Conservation (phyloP, 495 filamentous ascomycete genomes). For the Neurospora sp. region DNA sequence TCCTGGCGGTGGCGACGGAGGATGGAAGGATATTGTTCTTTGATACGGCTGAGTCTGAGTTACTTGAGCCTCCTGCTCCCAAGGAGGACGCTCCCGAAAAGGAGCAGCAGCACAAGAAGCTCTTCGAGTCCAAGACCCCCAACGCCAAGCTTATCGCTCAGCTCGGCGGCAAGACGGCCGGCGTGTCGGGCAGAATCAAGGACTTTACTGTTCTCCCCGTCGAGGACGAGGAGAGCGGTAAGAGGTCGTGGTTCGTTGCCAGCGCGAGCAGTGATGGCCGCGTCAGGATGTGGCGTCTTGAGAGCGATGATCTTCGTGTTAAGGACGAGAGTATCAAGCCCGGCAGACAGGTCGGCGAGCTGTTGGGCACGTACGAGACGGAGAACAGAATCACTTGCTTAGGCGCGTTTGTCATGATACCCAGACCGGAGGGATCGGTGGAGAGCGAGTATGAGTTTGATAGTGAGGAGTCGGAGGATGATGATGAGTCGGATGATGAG, state of each 20-base stretch:
- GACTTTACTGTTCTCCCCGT: conserved; percentile 63
- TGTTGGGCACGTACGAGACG: conserved; percentile 75
- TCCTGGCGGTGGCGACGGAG: conserved; percentile 80
- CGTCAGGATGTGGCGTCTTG: conserved; percentile 63
- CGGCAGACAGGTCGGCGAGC: conserved; percentile 51
- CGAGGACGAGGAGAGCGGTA: conserved; percentile 22
- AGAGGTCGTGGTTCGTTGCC: conserved; percentile 46
- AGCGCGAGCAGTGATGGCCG: conserved; percentile 76
- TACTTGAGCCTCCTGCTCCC: not conserved
- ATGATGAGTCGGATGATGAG: conserved; percentile 35
- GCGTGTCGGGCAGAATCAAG: conserved; percentile 66
- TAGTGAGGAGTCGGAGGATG: conserved; percentile 30
- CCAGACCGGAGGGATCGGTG: conserved; percentile 36
- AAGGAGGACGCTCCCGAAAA: conserved; percentile 13
- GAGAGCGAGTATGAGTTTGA: conserved; percentile 40
- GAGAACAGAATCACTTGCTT: conserved; percentile 85
- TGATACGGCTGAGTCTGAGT: conserved; percentile 7
- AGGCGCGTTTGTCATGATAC: conserved; percentile 74
- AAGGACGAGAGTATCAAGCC: conserved; percentile 10
- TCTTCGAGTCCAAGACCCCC: conserved; percentile 24
- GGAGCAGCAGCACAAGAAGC: conserved; percentile 4
- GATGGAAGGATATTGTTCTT: conserved; percentile 86
- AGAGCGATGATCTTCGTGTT: conserved; percentile 28
- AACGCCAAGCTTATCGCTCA: conserved; percentile 55
- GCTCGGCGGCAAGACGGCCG: conserved; percentile 62